Evolutionary conservation across 1,284 basidiomycete genomes (phyloP).

Genomic region (Nidula niveotomentosa): DNA sequence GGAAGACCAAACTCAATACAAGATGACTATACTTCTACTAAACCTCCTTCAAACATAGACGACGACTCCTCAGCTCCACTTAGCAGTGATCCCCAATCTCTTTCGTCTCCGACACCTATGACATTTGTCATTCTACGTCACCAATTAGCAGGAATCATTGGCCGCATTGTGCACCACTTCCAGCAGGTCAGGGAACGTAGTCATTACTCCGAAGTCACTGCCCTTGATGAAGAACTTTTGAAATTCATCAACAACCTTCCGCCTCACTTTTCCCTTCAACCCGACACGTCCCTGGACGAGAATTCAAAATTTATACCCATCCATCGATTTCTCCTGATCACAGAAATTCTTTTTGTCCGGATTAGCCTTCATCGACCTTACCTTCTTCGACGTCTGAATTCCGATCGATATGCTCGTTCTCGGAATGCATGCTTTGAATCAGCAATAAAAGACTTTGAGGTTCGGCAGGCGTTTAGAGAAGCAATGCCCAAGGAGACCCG

Average conservation of each 20-base stretch:
- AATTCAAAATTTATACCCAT: slow-evolving; percentile 62
- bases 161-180: slow-evolving; percentile 93
- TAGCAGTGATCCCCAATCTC: slow-evolving; percentile 47
- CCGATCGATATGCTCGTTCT: slow-evolving; percentile 76
- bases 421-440: slow-evolving; percentile 79
- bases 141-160: slow-evolving; percentile 82
- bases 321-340: slow-evolving; percentile 78
- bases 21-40: slow-evolving; percentile 83
- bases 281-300: slow-evolving; percentile 80
- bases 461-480: slow-evolving; percentile 66
- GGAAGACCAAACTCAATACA: slow-evolving; percentile 90
- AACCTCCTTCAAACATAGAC: slow-evolving; percentile 83
- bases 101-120: slow-evolving; percentile 78
- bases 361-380: slow-evolving; percentile 81
- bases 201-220: slow-evolving; percentile 84
- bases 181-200: slow-evolving; percentile 84
- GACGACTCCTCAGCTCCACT: slow-evolving; percentile 52
- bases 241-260: slow-evolving; percentile 78
- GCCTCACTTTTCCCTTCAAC: slow-evolving; percentile 73
- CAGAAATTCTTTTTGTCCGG: slow-evolving; percentile 79
- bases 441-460: slow-evolving; percentile 73
- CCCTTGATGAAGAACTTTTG: slow-evolving; percentile 84
- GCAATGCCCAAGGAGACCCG: slow-evolving; percentile 59
- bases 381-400: slow-evolving; percentile 67
- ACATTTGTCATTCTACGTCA: slow-evolving; percentile 90